Conservation (phyloP, 306 rosid species). For the Acmispon strigosus region DNA sequence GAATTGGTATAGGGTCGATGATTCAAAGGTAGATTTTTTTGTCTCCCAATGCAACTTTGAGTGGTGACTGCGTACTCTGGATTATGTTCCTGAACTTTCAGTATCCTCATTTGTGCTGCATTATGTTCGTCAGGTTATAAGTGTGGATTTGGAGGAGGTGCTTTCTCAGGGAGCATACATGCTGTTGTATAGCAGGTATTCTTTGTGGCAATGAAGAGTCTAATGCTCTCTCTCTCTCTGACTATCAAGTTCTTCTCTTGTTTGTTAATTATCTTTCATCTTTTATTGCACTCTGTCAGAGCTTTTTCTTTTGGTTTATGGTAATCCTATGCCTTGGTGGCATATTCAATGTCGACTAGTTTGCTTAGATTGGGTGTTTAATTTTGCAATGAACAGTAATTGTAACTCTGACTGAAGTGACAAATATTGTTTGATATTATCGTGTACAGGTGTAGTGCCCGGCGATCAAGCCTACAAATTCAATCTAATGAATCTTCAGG, state of each 20-base stretch:
- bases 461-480: conserved; percentile 54
- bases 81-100: conserved; percentile 3
- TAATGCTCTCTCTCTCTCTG: neutral
- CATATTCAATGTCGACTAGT: neutral
- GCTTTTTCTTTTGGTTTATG: neutral
- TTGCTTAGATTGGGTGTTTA: conserved; percentile 9
- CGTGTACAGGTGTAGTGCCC: conserved; percentile 54
- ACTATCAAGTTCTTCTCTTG: neutral
- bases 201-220: conserved; percentile 10
- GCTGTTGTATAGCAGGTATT: conserved; percentile 90
- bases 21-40: conserved; percentile 60
- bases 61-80: neutral
- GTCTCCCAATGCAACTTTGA: neutral
- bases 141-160: conserved; percentile 81
- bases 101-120: conserved; percentile 16
- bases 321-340: neutral
- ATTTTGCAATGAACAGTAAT: neutral
- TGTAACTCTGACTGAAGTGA: neutral
- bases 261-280: neutral
- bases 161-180: conserved; percentile 96
- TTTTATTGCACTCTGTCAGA: neutral
- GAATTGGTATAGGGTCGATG: conserved; percentile 81
- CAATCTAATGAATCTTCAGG: conserved; percentile 41
- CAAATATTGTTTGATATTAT: conserved; percentile 14
- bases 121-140: conserved; percentile 46